These are phyloP conservation scores for Oenanthe javanica DNA, from an alignment of 140 eudicot genomes.

Conservation along the genomic window DNA sequence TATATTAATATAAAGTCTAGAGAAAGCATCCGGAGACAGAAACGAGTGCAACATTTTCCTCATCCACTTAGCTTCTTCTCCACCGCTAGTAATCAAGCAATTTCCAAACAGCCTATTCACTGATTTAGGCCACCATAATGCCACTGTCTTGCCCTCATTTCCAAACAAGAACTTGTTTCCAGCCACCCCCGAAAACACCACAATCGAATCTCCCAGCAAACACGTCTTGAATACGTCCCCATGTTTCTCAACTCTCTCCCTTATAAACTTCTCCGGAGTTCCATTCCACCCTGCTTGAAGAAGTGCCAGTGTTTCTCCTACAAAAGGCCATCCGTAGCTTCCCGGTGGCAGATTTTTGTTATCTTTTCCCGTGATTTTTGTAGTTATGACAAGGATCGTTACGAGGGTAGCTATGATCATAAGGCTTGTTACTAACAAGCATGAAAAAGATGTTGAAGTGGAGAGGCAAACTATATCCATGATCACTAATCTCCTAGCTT, in stretches of 20 bases:
- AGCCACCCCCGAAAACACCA: constrained; percentile 32
- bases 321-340: constrained; percentile 34
- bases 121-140: constrained; percentile 37
- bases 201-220: constrained; percentile 28
- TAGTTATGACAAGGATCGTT: background rate
- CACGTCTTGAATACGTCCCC: constrained; percentile 25
- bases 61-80: constrained; percentile 31
- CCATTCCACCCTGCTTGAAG: constrained; percentile 21
- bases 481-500: background rate
- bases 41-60: constrained; percentile 33
- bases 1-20: constrained; percentile 25
- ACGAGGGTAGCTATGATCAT: background rate
- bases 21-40: constrained; percentile 29
- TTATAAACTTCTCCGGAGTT: constrained; percentile 21
- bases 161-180: constrained; percentile 46
- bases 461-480: background rate
- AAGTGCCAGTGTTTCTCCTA: constrained; percentile 34
- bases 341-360: constrained; percentile 34
- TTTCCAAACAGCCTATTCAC: constrained; percentile 25
- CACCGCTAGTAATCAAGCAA: constrained; percentile 16
- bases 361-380: background rate
- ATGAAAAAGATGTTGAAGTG: background rate
- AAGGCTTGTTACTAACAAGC: background rate
- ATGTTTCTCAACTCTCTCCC: constrained; percentile 25
- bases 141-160: constrained; percentile 36